Evolutionary conservation across 2,329 filamentous ascomycete species (phyloP).

Genomic region (Penicillium sp.): DNA sequence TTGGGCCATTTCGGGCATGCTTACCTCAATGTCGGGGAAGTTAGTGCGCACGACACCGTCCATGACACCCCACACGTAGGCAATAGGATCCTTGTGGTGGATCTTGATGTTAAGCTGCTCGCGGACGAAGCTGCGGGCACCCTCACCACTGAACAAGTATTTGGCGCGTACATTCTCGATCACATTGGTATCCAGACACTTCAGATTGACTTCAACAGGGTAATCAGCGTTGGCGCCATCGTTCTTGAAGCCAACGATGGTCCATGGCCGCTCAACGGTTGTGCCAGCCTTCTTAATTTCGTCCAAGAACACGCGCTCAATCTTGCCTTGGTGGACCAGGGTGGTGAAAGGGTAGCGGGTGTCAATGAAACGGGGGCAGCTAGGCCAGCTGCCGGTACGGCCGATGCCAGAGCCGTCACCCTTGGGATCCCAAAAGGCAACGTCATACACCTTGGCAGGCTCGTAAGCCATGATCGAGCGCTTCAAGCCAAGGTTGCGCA

Average conservation of each 20-base stretch:
- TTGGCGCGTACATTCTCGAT: conserved; percentile 64
- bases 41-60: conserved; percentile 62
- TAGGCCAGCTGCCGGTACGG: conserved; percentile 71
- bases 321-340: conserved; percentile 60
- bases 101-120: conserved; percentile 66
- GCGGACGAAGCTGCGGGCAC: conserved; percentile 59
- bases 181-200: conserved; percentile 69
- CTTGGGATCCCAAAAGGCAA: conserved; percentile 63
- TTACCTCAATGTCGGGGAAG: conserved; percentile 61
- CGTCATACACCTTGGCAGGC: conserved; percentile 78
- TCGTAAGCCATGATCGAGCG: conserved; percentile 81
- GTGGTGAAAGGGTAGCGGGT: conserved; percentile 63
- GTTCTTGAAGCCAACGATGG: conserved; percentile 60
- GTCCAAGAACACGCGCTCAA: conserved; percentile 60
- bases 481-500: conserved; percentile 88
- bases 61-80: conserved; percentile 66
- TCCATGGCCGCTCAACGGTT: conserved; percentile 59
- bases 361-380: conserved; percentile 78
- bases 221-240: conserved; percentile 63
- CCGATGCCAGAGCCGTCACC: conserved; percentile 53
- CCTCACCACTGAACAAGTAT: conserved; percentile 63
- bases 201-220: conserved; percentile 74
- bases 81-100: conserved; percentile 61
- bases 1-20: conserved; percentile 1
- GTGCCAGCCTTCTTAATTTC: conserved; percentile 60